Percentiles rank a stretch among this genome's conserved stretches.
phyloP scores from a whole-genome alignment of 2,329 filamentous ascomycete genomes.

The Ophiostoma ulmi region DNA sequence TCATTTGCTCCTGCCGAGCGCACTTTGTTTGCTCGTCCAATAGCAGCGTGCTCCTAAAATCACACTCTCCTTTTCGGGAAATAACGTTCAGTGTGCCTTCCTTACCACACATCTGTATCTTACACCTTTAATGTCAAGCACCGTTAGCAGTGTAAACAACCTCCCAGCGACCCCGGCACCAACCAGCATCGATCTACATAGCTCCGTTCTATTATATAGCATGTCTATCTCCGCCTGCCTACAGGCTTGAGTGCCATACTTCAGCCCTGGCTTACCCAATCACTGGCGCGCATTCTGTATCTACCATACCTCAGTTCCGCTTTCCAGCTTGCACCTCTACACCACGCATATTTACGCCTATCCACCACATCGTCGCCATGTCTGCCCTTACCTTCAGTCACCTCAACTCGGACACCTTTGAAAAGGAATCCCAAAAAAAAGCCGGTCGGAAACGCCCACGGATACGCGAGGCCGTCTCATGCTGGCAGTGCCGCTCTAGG shows the following conservation, averaged over 20 bases:
- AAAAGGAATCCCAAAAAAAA: conserved; percentile 22
- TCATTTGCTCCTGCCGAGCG: not conserved
- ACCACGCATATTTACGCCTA: not conserved
- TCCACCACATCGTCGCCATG: conserved; percentile 13
- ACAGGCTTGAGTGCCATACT: conserved; percentile 2
- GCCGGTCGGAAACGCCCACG: conserved; percentile 23
- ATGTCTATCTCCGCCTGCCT: not conserved
- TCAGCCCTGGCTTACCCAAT: not conserved
- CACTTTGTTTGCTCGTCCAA: not conserved
- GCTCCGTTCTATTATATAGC: not conserved
- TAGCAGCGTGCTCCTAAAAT: not conserved
- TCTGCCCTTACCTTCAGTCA: conserved; percentile 23
- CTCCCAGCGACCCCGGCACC: not conserved
- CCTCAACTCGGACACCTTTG: conserved; percentile 24
- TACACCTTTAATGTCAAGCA: not conserved
- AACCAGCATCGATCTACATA: not conserved
- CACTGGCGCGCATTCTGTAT: not conserved
- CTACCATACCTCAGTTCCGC: not conserved
- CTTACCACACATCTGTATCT: not conserved
- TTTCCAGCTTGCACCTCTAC: not conserved
- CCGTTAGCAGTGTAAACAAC: not conserved
- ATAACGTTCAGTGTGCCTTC: not conserved
- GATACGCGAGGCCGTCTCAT: conserved; percentile 22
- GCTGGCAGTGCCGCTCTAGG: conserved; percentile 20
- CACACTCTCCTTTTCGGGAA: not conserved